Evolutionary conservation across 73 alveolate species (phyloP).

Genomic region (Durusdinium trenchii): DNA sequence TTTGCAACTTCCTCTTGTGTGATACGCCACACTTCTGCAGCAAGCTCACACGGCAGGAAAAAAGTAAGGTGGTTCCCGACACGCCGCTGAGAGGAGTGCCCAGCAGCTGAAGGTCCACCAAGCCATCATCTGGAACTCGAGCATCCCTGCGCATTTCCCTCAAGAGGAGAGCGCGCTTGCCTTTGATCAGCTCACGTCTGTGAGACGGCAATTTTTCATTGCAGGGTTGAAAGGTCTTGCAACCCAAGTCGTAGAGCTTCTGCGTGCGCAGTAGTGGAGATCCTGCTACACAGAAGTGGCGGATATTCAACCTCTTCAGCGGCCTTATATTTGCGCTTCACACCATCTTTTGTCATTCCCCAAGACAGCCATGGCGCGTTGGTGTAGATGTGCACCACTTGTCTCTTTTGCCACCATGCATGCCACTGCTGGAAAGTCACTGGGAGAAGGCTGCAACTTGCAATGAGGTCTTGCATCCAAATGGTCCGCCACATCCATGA

Average conservation of each 20-base stretch:
- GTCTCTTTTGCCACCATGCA: not conserved
- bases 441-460: not conserved
- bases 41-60: no score
- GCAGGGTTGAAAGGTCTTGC: not conserved
- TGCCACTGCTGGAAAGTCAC: not conserved
- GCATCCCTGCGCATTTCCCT: not conserved
- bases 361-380: not conserved
- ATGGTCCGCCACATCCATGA: conserved; percentile 1
- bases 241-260: not conserved
- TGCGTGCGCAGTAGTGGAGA: not conserved
- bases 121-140: not conserved
- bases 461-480: not conserved
- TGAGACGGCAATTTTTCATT: not conserved
- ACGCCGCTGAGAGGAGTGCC: no score
- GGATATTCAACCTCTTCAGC: not conserved
- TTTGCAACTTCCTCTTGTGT: not conserved
- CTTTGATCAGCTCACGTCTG: not conserved
- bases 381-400: not conserved
- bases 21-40: not conserved
- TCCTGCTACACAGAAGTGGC: not conserved
- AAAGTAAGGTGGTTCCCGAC: no score
- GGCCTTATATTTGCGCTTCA: not conserved
- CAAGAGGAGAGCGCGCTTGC: not conserved
- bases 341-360: not conserved
- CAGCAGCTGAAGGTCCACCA: not conserved